Conservation (phyloP, 192 early-diverging fungal genomes). For the Phlyctochytrium bullatum region DNA sequence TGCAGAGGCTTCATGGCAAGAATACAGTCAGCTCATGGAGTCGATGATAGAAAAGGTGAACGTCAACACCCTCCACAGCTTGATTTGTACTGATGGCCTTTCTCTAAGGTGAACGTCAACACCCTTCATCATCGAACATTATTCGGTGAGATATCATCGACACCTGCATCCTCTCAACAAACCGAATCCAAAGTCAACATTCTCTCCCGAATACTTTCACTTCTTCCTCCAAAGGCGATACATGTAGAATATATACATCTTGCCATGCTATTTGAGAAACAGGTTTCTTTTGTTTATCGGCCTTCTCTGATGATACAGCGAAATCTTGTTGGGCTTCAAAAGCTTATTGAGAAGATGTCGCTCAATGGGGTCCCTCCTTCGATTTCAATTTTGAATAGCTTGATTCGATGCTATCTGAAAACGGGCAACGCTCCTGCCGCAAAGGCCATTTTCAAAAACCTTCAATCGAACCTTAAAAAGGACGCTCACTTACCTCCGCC, state of each 20-base stretch:
- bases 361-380: neutral
- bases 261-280: neutral
- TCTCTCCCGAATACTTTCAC: too few relatives aligned
- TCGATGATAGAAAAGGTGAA: neutral
- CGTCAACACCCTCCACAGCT: too few relatives aligned
- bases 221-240: too few relatives aligned
- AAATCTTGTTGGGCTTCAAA: neutral
- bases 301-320: too few relatives aligned
- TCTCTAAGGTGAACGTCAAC: neutral
- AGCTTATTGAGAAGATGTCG: neutral
- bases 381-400: neutral
- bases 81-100: neutral
- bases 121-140: neutral
- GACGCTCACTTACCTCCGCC: neutral
- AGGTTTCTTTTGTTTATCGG: too few relatives aligned
- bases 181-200: neutral
- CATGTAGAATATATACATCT: neutral
- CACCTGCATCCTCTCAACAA: too few relatives aligned
- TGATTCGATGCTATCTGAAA: neutral
- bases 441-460: neutral
- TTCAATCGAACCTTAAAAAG: neutral
- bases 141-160: neutral
- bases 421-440: neutral
- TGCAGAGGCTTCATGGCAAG: neutral
- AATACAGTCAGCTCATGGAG: neutral